Evolutionary conservation across 2,329 filamentous ascomycete species (phyloP), one percentile per base, ranked within the genome.

Genomic region (Alternaria hordeiaustralica): DNA sequence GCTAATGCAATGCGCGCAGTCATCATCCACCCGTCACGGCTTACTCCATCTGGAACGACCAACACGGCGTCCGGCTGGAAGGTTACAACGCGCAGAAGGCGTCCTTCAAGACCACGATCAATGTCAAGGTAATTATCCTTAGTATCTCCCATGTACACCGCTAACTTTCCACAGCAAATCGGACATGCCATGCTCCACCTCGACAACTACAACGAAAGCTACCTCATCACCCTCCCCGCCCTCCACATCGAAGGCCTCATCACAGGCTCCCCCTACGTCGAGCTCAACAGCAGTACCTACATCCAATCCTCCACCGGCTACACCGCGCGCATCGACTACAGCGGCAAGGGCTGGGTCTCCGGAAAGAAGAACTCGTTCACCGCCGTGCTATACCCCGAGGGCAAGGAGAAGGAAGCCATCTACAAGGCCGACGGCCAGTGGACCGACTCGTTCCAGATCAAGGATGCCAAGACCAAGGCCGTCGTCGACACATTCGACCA

Each of bases 21-120:
- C 95, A 98, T 80, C 96, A 99, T 78, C 95, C 95, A 56, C 95
- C 96, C 3, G 93, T 94, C 36, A 99, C 95, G 2, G 96, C 95
- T 46, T 99, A 98, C 83, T 91, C 89, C 78, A 97, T 98, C 79
- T 90, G 89, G 82, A 98, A 99, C 81, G 84, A 91, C 67, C 88
- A 93, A 76, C 89, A 96, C 66, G 93, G 94, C 63, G 89, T 98
- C 54, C 81, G 86, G 72, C 79, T 90, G 21, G 85, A 89, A 83
- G 95, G 95, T 57, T 97, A 97, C 84, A 97, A 98, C 76, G 95
- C 92, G 15, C 96, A 98, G 78, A 98, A 97, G 81, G 94, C 95
- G 5, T 96, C 93, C 15, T 97, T 99, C 82, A 92, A 92, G 66
- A 90, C 91, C 71, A 97, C 95, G 47, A 97, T 98, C 80, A 92